phyloP scores from a whole-genome alignment of 2,329 filamentous ascomycete species.

The Fusarium sp. region DNA sequence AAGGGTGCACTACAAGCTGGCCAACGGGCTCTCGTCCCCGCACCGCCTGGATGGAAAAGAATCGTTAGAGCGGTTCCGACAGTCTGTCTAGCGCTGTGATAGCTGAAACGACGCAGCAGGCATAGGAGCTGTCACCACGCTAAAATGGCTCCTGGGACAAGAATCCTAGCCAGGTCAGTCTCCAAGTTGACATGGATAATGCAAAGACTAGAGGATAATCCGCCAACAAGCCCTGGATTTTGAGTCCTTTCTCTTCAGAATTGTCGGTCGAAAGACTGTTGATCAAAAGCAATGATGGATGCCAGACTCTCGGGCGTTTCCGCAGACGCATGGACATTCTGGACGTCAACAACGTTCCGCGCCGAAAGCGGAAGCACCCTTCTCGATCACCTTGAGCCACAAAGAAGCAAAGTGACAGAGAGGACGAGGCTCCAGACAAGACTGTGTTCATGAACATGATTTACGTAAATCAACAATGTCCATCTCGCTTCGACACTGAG shows the following conservation, averaged over 20 bases:
- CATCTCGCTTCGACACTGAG: background rate
- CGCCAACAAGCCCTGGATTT: background rate
- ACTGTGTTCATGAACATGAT: background rate
- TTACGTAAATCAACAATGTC: constrained; percentile 1
- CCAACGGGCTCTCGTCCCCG: constrained; percentile 36
- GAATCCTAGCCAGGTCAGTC: constrained; percentile 18
- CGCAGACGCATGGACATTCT: background rate
- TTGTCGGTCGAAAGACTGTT: background rate
- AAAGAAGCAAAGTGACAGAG: background rate
- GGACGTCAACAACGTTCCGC: background rate
- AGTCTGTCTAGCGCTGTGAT: constrained; percentile 47
- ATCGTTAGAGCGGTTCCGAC: constrained; percentile 43
- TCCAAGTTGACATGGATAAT: constrained; percentile 12
- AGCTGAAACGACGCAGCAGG: constrained; percentile 41
- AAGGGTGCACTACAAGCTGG: constrained; percentile 8
- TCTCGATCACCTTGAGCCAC: constrained; percentile 19
- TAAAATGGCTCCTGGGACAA: constrained; percentile 35
- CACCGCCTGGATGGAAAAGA: constrained; percentile 37
- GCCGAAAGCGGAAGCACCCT: background rate
- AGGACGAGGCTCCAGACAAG: background rate
- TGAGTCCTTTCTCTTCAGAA: background rate
- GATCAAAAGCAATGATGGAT: background rate
- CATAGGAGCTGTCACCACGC: constrained; percentile 38
- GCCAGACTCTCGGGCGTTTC: background rate
- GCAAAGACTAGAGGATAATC: constrained; percentile 11